These are phyloP conservation scores for Colletotrichum karsti DNA, from an alignment of 2,329 filamentous ascomycete genomes.

Conservation along the genomic window DNA sequence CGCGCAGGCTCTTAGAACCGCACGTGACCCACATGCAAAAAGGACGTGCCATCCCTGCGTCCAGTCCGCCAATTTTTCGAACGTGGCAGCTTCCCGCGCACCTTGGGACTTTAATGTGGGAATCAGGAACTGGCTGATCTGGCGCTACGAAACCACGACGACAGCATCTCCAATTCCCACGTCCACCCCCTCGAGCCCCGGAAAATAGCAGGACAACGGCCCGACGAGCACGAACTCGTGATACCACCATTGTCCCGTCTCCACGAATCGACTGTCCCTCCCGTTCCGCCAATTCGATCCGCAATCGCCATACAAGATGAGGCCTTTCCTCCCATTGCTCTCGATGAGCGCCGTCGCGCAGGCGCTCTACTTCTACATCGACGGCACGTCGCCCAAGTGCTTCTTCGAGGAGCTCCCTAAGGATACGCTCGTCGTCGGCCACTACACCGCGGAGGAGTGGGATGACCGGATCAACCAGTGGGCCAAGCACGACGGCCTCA, in stretches of 20 bases:
- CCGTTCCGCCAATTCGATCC: not conserved
- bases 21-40: slow-evolving; percentile 21
- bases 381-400: slow-evolving; percentile 86
- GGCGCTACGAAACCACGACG: slow-evolving; percentile 23
- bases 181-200: slow-evolving; percentile 7
- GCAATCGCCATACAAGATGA: slow-evolving; percentile 54
- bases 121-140: slow-evolving; percentile 24
- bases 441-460: slow-evolving; percentile 88
- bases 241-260: not conserved
- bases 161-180: slow-evolving; percentile 14
- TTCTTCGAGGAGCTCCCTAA: slow-evolving; percentile 99
- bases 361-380: slow-evolving; percentile 95
- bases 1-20: not conserved
- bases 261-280: not conserved
- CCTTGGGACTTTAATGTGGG: slow-evolving; percentile 29
- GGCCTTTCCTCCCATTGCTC: slow-evolving; percentile 70
- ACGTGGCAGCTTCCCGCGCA: slow-evolving; percentile 60
- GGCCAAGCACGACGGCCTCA: slow-evolving; percentile 77
- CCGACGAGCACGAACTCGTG: slow-evolving; percentile 1
- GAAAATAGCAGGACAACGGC: not conserved
- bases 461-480: slow-evolving; percentile 75
- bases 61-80: slow-evolving; percentile 47
- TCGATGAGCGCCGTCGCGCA: slow-evolving; percentile 73
- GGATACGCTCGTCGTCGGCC: slow-evolving; percentile 94
- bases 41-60: slow-evolving; percentile 37